A percentile compares a stretch with the other conserved stretches of the same genome.
Conservation (phyloP, 306 rosid species). For the Rubus parviflorus region DNA sequence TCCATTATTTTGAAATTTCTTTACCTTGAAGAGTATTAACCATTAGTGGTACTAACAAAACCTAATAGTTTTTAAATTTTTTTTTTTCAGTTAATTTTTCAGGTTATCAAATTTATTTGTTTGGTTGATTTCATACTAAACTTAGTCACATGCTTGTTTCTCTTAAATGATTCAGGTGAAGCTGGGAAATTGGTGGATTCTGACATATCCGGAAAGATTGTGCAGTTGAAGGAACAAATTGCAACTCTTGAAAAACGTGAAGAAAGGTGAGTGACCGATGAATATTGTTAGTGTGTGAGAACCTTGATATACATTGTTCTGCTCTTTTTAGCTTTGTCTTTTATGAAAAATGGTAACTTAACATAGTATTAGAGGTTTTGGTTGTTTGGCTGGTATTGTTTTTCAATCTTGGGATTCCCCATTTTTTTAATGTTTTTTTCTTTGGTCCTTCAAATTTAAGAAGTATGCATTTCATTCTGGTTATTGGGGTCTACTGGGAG, state of each 20-base stretch:
- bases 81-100: neutral
- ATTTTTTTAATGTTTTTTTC: neutral
- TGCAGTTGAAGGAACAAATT: slow-evolving; percentile 82
- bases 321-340: slow-evolving; percentile 3
- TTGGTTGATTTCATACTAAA: neutral
- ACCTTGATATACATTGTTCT: neutral
- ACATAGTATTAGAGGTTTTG: neutral
- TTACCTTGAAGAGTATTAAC: neutral
- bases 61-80: neutral
- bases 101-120: neutral
- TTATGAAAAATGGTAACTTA: neutral
- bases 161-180: slow-evolving; percentile 56
- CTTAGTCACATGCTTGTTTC: slow-evolving; percentile 3
- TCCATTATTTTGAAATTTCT: neutral
- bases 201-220: slow-evolving; percentile 77
- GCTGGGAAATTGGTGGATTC: slow-evolving; percentile 82
- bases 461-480: neutral
- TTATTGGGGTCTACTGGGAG: neutral
- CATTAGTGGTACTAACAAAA: neutral
- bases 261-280: slow-evolving; percentile 61
- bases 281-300: neutral
- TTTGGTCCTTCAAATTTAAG: slow-evolving; percentile 10
- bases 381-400: neutral
- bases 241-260: slow-evolving; percentile 96
- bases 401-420: neutral